Conservation (phyloP, 176 grass and related monocot genomes). For the Aechmea fasciata region DNA sequence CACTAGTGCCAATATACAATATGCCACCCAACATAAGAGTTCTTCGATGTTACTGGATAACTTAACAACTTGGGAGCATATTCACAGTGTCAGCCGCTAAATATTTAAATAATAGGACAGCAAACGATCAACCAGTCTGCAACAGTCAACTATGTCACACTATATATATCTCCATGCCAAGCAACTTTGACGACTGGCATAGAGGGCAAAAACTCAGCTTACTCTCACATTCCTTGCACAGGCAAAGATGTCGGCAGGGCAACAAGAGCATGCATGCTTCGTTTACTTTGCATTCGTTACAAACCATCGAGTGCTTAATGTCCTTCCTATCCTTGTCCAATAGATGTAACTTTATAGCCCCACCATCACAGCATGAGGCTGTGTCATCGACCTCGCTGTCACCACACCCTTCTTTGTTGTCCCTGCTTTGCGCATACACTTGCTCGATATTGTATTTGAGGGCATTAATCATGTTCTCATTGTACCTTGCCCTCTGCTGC, state of each 20-base stretch:
- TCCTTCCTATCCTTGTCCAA: slow-evolving; percentile 52
- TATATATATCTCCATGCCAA: slow-evolving; percentile 99
- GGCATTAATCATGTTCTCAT: slow-evolving; percentile 89
- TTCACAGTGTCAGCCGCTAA: neutral
- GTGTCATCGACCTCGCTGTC: slow-evolving; percentile 98
- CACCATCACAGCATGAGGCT: slow-evolving; percentile 76
- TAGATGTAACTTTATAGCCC: slow-evolving; percentile 44
- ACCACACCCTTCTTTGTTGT: slow-evolving; percentile 92
- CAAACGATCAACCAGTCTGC: neutral
- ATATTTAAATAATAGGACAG: neutral
- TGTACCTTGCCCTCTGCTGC: slow-evolving; percentile 97
- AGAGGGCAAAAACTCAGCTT: slow-evolving; percentile 89
- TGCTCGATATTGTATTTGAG: slow-evolving; percentile 93
- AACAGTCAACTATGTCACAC: slow-evolving; percentile 16
- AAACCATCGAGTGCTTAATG: slow-evolving; percentile 43
- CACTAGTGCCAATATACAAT: too few species aligned
- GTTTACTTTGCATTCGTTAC: slow-evolving; percentile 74
- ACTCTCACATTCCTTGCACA: slow-evolving; percentile 93
- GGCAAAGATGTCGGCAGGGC: slow-evolving; percentile 90
- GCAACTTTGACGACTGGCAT: slow-evolving; percentile 85
- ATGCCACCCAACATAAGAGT: too few species aligned
- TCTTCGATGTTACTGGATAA: neutral
- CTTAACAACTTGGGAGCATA: neutral
- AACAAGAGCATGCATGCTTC: slow-evolving; percentile 89
- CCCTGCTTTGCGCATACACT: slow-evolving; percentile 80